phyloP scores from a whole-genome alignment of 2,329 filamentous ascomycete species.

The Talaromyces sp. region DNA sequence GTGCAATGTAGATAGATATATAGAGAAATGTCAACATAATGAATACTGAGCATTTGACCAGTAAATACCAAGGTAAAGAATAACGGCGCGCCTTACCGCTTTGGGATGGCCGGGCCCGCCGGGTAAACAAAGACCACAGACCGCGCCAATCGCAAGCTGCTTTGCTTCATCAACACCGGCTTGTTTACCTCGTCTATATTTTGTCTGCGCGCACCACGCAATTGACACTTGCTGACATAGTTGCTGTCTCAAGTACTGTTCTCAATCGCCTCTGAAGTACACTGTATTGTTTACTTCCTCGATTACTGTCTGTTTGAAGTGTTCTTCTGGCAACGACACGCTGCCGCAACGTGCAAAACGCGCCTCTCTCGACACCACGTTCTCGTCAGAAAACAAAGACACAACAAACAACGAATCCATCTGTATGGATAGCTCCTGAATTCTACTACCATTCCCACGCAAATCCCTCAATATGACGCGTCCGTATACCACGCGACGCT shows the following conservation, averaged over 20 bases:
- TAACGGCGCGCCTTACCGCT: not conserved
- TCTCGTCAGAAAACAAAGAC: not conserved
- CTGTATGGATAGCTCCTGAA: not conserved
- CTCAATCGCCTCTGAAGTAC: not conserved
- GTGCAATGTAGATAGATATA: not conserved
- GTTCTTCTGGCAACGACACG: not conserved
- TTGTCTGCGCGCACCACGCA: not conserved
- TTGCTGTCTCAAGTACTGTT: not conserved
- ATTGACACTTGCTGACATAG: not conserved
- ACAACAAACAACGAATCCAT: not conserved
- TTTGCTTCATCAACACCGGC: not conserved
- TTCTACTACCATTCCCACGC: not conserved
- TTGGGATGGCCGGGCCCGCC: slow-evolving; percentile 4
- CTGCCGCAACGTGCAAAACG: not conserved
- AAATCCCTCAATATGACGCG: slow-evolving; percentile 1
- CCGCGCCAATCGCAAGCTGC: not conserved
- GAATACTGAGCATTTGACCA: not conserved
- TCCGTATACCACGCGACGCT: slow-evolving; percentile 5
- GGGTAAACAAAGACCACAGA: slow-evolving; percentile 5
- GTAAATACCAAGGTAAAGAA: not conserved
- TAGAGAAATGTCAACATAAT: not conserved
- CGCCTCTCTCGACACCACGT: not conserved
- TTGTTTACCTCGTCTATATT: slow-evolving; percentile 1
- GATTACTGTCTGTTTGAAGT: not conserved
- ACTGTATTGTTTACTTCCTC: not conserved